Evolutionary conservation across 73 alveolate species (phyloP).

Genomic region (Blepharisma japonicum): DNA sequence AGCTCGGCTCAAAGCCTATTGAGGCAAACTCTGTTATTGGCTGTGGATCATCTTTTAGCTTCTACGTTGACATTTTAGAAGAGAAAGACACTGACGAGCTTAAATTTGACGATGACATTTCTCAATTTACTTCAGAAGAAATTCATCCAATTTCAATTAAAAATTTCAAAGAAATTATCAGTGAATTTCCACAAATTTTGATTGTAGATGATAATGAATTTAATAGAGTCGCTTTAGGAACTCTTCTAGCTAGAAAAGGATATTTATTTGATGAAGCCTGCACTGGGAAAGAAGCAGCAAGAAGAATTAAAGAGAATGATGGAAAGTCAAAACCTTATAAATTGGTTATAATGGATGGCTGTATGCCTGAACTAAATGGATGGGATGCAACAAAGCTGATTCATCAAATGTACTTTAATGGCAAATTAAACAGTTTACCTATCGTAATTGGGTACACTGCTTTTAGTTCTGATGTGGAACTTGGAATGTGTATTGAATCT

Average conservation of each 20-base stretch:
- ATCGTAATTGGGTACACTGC: neutral
- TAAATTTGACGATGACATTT: too few relatives aligned
- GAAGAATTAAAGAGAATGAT: neutral
- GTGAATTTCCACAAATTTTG: constrained; percentile 2
- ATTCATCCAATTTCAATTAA: neutral
- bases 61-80: neutral
- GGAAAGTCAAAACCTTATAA: neutral
- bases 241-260: constrained; percentile 8
- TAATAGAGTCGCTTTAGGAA: constrained; percentile 19
- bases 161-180: neutral
- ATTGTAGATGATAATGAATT: constrained; percentile 32
- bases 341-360: neutral
- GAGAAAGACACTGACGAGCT: too few relatives aligned
- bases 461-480: neutral
- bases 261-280: neutral
- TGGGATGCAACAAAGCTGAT: neutral
- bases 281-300: constrained; percentile 28
- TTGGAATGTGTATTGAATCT: neutral
- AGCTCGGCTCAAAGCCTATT: neutral
- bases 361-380: neutral
- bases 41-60: neutral
- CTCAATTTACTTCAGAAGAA: neutral
- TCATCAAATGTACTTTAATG: neutral
- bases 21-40: neutral
- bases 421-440: neutral